Evolutionary conservation across 2,329 filamentous ascomycete species (phyloP).

Genomic region (Fusarium pininemorale): DNA sequence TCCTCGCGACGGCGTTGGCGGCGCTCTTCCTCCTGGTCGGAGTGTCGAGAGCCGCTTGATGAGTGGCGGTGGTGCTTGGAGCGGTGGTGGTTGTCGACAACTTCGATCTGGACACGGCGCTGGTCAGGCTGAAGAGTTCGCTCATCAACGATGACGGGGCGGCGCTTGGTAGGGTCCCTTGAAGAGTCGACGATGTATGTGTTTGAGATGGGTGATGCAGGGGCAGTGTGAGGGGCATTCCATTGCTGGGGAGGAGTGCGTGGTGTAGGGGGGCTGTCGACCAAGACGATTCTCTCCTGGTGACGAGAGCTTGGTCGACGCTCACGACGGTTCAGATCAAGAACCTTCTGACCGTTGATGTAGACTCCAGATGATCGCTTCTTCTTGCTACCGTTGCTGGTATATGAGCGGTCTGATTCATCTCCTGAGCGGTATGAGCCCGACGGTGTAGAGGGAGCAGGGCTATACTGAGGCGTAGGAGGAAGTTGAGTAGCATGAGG

Average conservation of each 20-base stretch:
- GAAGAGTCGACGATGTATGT: conserved; percentile 42
- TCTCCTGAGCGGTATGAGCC: conserved; percentile 49
- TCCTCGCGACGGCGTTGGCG: conserved; percentile 41
- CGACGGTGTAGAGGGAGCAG: conserved; percentile 43
- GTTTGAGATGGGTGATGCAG: conserved; percentile 49
- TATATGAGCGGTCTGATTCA: conserved; percentile 50
- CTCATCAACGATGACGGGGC: conserved; percentile 53
- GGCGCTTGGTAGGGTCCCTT: conserved; percentile 38
- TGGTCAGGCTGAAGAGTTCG: conserved; percentile 41
- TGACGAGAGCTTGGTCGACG: conserved; percentile 40
- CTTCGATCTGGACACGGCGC: conserved; percentile 50
- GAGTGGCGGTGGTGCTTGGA: conserved; percentile 49
- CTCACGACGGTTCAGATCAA: conserved; percentile 47
- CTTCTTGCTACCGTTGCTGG: conserved; percentile 45
- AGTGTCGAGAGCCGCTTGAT: conserved; percentile 49
- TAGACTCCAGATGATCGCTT: conserved; percentile 50
- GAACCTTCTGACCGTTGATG: conserved; percentile 49
- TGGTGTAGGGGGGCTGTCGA: conserved; percentile 56
- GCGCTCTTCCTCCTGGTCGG: conserved; percentile 44
- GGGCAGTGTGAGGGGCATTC: conserved; percentile 51
- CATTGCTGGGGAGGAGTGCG: conserved; percentile 57
- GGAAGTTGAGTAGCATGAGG: conserved; percentile 50
- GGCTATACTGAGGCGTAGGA: conserved; percentile 52
- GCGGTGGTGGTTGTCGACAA: conserved; percentile 46
- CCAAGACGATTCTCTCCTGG: conserved; percentile 56